A percentile compares a stretch with the other conserved stretches of the same genome.
Conservation (phyloP, 2,329 filamentous ascomycete species). For the Reticulascus tulasneorum region DNA sequence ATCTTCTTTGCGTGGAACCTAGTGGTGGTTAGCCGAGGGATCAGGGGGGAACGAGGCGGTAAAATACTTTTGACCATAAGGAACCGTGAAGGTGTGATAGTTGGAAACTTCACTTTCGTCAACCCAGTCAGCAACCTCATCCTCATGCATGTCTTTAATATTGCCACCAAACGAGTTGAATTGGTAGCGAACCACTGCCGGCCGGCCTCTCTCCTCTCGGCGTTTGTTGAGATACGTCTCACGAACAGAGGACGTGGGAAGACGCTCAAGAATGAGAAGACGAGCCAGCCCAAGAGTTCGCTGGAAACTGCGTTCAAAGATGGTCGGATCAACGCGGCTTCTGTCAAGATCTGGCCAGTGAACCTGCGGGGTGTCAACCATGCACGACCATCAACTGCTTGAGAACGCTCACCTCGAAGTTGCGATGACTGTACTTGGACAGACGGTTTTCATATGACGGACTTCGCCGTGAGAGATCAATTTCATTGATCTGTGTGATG, state of each 20-base stretch:
- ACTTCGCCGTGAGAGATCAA: constrained; percentile 75
- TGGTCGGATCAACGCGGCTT: constrained; percentile 75
- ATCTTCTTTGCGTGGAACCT: constrained; percentile 63
- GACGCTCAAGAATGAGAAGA: constrained; percentile 72
- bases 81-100: constrained; percentile 74
- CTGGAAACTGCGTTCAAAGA: constrained; percentile 77
- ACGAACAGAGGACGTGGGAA: constrained; percentile 65
- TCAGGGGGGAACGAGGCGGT: background rate
- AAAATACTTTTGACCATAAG: constrained; percentile 51
- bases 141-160: constrained; percentile 72
- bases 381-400: background rate
- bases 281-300: constrained; percentile 74
- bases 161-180: constrained; percentile 55
- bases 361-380: constrained; percentile 33
- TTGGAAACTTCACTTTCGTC: constrained; percentile 71
- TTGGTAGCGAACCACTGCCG: constrained; percentile 43
- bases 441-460: constrained; percentile 85
- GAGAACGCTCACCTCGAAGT: constrained; percentile 59
- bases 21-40: background rate
- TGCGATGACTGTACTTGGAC: constrained; percentile 78
- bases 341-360: constrained; percentile 74
- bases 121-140: constrained; percentile 81
- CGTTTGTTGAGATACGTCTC: constrained; percentile 69
- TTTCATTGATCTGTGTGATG: constrained; percentile 76
- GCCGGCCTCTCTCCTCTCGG: constrained; percentile 68